These are phyloP conservation scores for Effrenium voratum DNA, from an alignment of 73 alveolate species.

Conservation along the genomic window DNA sequence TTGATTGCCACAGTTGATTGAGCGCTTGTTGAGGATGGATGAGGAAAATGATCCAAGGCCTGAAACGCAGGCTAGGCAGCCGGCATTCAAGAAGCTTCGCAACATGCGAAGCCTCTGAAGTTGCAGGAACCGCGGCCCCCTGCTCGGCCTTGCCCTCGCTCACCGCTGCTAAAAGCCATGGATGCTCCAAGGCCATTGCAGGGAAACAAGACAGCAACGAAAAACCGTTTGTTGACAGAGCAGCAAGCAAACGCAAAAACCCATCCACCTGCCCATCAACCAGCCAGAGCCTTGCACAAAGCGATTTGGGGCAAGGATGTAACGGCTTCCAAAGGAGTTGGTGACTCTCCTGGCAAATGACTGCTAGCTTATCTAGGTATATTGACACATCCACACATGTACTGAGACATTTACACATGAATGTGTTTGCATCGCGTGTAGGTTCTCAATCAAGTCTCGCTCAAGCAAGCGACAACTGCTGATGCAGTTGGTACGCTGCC, in stretches of 20 bases:
- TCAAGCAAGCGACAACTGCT: conserved; percentile 58
- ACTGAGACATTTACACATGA: neutral
- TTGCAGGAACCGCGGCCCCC: neutral
- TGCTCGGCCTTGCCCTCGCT: conserved; percentile 13
- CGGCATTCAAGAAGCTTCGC: neutral
- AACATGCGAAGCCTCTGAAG: neutral
- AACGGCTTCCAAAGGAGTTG: too few species aligned
- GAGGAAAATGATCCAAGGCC: neutral
- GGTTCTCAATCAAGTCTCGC: conserved; percentile 32
- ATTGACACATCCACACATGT: too few species aligned
- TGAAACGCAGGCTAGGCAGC: neutral
- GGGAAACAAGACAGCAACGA: too few species aligned
- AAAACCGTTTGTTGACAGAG: too few species aligned
- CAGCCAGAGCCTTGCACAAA: too few species aligned
- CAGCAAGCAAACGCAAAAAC: too few species aligned
- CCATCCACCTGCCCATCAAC: too few species aligned
- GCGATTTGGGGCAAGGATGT: too few species aligned
- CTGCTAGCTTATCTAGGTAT: too few species aligned
- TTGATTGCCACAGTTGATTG: neutral
- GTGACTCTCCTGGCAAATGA: too few species aligned
- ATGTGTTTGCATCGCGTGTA: neutral
- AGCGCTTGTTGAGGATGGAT: neutral
- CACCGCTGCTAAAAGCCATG: conserved; percentile 45
- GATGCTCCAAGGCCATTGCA: conserved; percentile 53
- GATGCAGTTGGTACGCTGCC: conserved; percentile 53